These are phyloP conservation scores for Aureobasidium leucospermi DNA, from an alignment of 2,329 filamentous ascomycete genomes.

Conservation along the genomic window DNA sequence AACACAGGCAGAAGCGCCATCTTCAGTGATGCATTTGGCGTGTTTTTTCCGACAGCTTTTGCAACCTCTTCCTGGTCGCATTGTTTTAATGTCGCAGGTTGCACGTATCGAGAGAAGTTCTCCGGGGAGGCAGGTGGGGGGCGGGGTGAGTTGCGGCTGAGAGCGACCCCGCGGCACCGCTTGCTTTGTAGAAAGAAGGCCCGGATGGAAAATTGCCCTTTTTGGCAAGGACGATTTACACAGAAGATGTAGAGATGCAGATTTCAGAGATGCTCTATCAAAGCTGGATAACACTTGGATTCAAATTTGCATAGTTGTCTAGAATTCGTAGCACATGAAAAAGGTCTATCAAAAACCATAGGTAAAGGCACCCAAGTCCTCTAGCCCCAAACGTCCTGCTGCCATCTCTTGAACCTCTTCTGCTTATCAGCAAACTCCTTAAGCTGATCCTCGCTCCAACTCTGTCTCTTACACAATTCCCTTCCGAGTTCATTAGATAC, in stretches of 20 bases:
- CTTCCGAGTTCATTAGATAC: slow-evolving; percentile 31
- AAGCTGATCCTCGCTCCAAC: slow-evolving; percentile 17
- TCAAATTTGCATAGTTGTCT: too few relatives aligned
- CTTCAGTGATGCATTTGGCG: slow-evolving; percentile 19
- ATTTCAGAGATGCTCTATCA: too few relatives aligned
- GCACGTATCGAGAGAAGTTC: neutral
- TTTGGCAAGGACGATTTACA: too few relatives aligned
- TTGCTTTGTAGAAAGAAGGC: neutral
- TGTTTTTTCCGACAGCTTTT: slow-evolving; percentile 20
- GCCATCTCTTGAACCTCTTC: slow-evolving; percentile 21
- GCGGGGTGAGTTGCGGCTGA: neutral
- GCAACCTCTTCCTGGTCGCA: slow-evolving; percentile 22
- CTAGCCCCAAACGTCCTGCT: slow-evolving; percentile 23
- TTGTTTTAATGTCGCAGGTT: neutral
- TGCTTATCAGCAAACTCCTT: slow-evolving; percentile 20
- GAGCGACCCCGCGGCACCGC: neutral
- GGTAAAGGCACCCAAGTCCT: neutral
- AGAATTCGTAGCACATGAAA: neutral
- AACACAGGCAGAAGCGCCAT: slow-evolving; percentile 16
- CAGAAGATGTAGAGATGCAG: too few relatives aligned
- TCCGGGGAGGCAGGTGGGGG: neutral
- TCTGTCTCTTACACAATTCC: slow-evolving; percentile 13
- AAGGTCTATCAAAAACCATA: neutral
- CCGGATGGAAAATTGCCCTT: neutral
- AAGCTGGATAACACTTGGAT: too few relatives aligned